Conservation (phyloP, 805 yeast genomes). For the Candida stauntonica region DNA sequence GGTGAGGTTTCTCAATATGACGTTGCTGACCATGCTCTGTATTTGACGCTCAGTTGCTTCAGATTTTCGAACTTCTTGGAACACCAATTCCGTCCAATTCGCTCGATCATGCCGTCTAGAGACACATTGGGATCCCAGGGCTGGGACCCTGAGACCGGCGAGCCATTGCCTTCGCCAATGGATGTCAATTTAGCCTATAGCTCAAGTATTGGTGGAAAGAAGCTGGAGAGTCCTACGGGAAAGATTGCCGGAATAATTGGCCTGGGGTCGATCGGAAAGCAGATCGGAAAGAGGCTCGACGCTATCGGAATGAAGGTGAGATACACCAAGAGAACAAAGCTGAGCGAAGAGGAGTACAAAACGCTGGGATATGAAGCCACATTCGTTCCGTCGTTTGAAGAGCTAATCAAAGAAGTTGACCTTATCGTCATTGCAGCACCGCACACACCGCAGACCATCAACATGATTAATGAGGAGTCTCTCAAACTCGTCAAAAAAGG, state of each 20-base stretch:
- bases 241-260: constrained; percentile 65
- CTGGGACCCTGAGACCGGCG: constrained; percentile 36
- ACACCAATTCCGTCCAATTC: constrained; percentile 33
- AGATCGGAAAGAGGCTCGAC: constrained; percentile 51
- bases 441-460: constrained; percentile 50
- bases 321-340: constrained; percentile 52
- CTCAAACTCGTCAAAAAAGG: constrained; percentile 47
- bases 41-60: constrained; percentile 53
- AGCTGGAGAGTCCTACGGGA: constrained; percentile 49
- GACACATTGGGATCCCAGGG: constrained; percentile 30
- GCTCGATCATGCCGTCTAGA: constrained; percentile 44
- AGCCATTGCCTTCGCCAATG: constrained; percentile 27
- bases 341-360: constrained; percentile 32
- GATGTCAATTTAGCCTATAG: constrained; percentile 30
- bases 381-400: constrained; percentile 43
- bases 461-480: constrained; percentile 46
- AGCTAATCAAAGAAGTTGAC: constrained; percentile 41
- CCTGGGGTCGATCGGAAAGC: constrained; percentile 70
- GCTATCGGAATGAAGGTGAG: constrained; percentile 60
- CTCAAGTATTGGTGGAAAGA: constrained; percentile 42
- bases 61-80: constrained; percentile 51
- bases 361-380: constrained; percentile 41
- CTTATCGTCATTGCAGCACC: constrained; percentile 67
- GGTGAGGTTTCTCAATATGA: constrained; percentile 45
- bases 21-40: constrained; percentile 69